A percentile compares a stretch with the other conserved stretches of the same genome.
Evolutionary conservation across 176 grass and related monocot species (phyloP).

Genomic region (Cymbopogon citratus): DNA sequence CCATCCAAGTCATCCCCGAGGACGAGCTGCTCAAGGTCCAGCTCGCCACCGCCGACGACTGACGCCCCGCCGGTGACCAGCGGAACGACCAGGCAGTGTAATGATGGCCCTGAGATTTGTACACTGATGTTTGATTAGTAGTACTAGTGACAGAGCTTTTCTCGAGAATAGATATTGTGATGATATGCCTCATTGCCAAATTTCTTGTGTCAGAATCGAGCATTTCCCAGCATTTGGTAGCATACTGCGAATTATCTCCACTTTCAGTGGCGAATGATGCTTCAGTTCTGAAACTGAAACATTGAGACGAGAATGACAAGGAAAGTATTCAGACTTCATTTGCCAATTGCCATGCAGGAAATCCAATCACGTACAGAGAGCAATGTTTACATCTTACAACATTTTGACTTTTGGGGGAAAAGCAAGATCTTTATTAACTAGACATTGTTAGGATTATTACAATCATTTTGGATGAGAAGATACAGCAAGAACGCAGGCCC

Average conservation of each 20-base stretch:
- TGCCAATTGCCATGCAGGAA: not conserved
- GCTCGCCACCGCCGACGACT: too few species aligned
- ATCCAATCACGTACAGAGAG: not conserved
- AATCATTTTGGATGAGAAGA: not conserved
- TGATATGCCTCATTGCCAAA: not conserved
- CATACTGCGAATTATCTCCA: not conserved
- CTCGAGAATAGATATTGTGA: not conserved
- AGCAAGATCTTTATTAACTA: not conserved
- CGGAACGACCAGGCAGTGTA: too few species aligned
- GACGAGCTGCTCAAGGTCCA: too few species aligned
- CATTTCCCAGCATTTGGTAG: not conserved
- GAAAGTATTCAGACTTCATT: not conserved
- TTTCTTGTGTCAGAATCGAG: not conserved
- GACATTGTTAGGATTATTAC: not conserved
- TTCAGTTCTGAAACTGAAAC: not conserved
- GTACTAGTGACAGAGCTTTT: not conserved
- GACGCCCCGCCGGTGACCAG: not conserved
- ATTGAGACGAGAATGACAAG: not conserved
- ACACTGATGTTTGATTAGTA: not conserved
- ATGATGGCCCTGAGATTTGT: not conserved
- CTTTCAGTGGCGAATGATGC: not conserved
- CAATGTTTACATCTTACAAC: slow-evolving; percentile 19
- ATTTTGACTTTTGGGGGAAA: not conserved
- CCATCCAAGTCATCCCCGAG: too few species aligned
- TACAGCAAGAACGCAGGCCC: not conserved